These are phyloP conservation scores for Brassica cretica DNA, from an alignment of 345 rosid species.

Conservation along the genomic window DNA sequence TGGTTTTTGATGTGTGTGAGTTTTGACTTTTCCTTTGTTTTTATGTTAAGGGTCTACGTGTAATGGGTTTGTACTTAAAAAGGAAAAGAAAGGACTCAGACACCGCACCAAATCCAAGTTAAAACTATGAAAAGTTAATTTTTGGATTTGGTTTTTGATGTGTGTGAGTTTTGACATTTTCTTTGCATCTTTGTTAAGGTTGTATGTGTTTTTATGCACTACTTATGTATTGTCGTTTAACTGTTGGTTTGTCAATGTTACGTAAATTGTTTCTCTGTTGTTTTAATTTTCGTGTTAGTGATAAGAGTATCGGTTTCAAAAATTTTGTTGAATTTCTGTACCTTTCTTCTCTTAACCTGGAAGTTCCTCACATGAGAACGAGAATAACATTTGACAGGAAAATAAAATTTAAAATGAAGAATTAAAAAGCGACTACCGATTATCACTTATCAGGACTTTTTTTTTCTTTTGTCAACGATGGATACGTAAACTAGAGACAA, in stretches of 20 bases:
- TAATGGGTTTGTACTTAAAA: not conserved
- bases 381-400: not conserved
- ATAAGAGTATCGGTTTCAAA: not conserved
- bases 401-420: not conserved
- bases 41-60: not conserved
- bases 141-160: conserved; percentile 40
- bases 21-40: conserved; percentile 20
- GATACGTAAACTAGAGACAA: not conserved
- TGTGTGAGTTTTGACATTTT: conserved; percentile 36
- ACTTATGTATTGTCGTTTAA: not conserved
- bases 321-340: not conserved
- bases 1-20: conserved; percentile 40
- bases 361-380: not conserved
- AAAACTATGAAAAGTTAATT: not conserved
- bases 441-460: not conserved
- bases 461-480: not conserved
- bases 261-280: not conserved
- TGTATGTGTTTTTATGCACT: not conserved
- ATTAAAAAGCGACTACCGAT: not conserved
- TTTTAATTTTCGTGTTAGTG: not conserved
- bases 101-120: conserved; percentile 40
- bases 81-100: conserved; percentile 28
- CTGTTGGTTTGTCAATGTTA: not conserved
- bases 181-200: not conserved
- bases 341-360: not conserved